Percentiles rank a stretch among this genome's conserved stretches.
Conservation (phyloP, 2,329 filamentous ascomycete species). For the Neopestalotiopsis clavispora region DNA sequence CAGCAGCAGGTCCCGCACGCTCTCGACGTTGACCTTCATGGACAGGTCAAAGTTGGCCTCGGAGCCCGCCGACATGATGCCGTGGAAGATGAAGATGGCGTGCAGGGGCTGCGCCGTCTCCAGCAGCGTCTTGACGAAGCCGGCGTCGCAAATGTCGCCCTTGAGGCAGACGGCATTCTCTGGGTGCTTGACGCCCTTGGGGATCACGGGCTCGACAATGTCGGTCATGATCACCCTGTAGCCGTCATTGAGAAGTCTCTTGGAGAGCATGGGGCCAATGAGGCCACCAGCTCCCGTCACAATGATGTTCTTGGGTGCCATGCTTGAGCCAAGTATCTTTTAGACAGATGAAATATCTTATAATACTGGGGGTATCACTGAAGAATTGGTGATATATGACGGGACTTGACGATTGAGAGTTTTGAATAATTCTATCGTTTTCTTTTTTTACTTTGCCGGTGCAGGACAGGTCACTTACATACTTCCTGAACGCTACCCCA, state of each 20-base stretch:
- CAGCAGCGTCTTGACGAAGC: conserved; percentile 43
- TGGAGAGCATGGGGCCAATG: conserved; percentile 41
- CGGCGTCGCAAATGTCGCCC: conserved; percentile 50
- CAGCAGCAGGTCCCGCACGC: conserved; percentile 56
- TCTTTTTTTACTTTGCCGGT: background rate
- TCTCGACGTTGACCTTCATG: conserved; percentile 56
- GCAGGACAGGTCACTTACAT: background rate
- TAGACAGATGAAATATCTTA: background rate
- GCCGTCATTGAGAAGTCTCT: conserved; percentile 43
- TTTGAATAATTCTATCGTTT: background rate
- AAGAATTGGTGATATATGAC: background rate
- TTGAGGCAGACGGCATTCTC: conserved; percentile 54
- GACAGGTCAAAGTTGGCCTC: conserved; percentile 22
- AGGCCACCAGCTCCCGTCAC: conserved; percentile 40
- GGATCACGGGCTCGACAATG: conserved; percentile 56
- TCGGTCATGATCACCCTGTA: conserved; percentile 55
- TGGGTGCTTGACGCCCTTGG: conserved; percentile 50
- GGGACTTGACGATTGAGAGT: background rate
- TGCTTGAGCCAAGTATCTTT: background rate
- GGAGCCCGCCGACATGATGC: conserved; percentile 69
- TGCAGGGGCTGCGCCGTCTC: conserved; percentile 45
- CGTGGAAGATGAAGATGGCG: conserved; percentile 66
- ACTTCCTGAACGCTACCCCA: background rate
- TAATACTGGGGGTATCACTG: background rate
- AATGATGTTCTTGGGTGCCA: conserved; percentile 36